These are phyloP conservation scores for Talaromyces sp. DNA, from an alignment of 2,329 filamentous ascomycete species.

Conservation along the genomic window DNA sequence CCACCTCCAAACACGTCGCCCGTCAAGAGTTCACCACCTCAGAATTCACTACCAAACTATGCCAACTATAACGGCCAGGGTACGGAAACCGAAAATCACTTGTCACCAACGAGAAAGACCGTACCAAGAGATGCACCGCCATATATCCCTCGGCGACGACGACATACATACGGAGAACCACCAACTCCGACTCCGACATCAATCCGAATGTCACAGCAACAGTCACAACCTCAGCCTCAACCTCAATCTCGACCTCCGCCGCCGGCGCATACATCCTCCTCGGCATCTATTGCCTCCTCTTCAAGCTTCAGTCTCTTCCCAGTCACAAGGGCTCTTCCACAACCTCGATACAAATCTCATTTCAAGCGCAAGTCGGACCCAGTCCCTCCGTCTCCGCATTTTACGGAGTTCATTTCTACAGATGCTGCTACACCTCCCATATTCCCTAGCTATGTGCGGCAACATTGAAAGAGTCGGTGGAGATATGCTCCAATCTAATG, in stretches of 20 bases:
- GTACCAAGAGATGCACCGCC: conserved; percentile 22
- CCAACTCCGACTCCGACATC: conserved; percentile 24
- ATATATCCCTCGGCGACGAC: conserved; percentile 26
- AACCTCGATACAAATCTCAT: conserved; percentile 16
- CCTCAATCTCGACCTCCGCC: not conserved
- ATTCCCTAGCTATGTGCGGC: conserved; percentile 15
- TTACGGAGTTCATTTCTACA: conserved; percentile 3
- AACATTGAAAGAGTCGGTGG: not conserved
- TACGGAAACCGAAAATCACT: not conserved
- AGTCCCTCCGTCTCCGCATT: conserved; percentile 22
- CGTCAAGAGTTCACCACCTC: not conserved
- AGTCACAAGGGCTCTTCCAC: conserved; percentile 1
- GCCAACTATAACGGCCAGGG: not conserved
- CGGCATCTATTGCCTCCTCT: conserved; percentile 7
- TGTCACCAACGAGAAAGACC: not conserved
- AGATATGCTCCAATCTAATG: not conserved
- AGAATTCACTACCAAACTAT: conserved; percentile 17
- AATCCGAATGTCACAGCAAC: not conserved
- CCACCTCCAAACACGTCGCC: not conserved
- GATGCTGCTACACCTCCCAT: conserved; percentile 16
- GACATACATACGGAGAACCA: conserved; percentile 42
- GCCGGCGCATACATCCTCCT: not conserved
- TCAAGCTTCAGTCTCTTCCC: conserved; percentile 15
- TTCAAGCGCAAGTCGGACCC: conserved; percentile 19
- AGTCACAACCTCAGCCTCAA: not conserved